These are phyloP conservation scores for Daldinia sp. DNA, from an alignment of 2,329 filamentous ascomycete genomes.

Conservation along the genomic window DNA sequence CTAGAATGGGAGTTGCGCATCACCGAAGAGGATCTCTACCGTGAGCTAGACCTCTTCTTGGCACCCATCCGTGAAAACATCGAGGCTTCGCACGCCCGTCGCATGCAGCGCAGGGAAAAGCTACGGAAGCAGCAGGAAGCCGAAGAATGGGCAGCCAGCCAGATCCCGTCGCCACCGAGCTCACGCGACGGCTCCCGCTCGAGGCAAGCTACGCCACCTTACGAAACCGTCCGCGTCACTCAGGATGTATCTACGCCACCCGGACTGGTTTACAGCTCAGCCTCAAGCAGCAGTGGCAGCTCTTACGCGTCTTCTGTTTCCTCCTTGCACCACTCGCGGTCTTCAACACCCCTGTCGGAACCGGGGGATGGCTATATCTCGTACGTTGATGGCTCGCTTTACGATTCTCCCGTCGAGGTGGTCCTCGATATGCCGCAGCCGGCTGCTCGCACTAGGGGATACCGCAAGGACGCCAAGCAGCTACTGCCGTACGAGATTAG, in stretches of 20 bases:
- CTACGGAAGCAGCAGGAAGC: slow-evolving; percentile 56
- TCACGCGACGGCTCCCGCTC: slow-evolving; percentile 54
- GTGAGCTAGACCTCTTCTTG: slow-evolving; percentile 87
- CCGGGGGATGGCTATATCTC: slow-evolving; percentile 55
- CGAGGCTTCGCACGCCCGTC: slow-evolving; percentile 59
- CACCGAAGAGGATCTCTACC: slow-evolving; percentile 83
- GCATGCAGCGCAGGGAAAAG: slow-evolving; percentile 54
- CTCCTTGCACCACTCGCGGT: slow-evolving; percentile 57
- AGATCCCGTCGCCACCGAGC: slow-evolving; percentile 57
- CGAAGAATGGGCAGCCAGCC: slow-evolving; percentile 49
- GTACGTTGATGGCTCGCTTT: slow-evolving; percentile 52
- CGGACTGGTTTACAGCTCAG: slow-evolving; percentile 54
- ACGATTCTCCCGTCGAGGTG: slow-evolving; percentile 60
- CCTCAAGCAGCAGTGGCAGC: slow-evolving; percentile 51
- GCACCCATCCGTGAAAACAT: slow-evolving; percentile 77
- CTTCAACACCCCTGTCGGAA: slow-evolving; percentile 61
- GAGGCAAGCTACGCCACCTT: slow-evolving; percentile 49
- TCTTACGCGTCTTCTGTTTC: slow-evolving; percentile 59
- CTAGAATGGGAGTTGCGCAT: slow-evolving; percentile 95
- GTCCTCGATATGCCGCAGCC: slow-evolving; percentile 51
- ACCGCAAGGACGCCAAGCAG: slow-evolving; percentile 43
- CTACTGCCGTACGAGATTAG: slow-evolving; percentile 64
- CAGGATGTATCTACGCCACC: slow-evolving; percentile 56
- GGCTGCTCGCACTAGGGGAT: slow-evolving; percentile 47
- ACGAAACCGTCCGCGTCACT: slow-evolving; percentile 52